A percentile compares a stretch with the other conserved stretches of the same genome.
Conservation (phyloP, 352 stramenopile genomes). For the Globisporangium camurandrum region DNA sequence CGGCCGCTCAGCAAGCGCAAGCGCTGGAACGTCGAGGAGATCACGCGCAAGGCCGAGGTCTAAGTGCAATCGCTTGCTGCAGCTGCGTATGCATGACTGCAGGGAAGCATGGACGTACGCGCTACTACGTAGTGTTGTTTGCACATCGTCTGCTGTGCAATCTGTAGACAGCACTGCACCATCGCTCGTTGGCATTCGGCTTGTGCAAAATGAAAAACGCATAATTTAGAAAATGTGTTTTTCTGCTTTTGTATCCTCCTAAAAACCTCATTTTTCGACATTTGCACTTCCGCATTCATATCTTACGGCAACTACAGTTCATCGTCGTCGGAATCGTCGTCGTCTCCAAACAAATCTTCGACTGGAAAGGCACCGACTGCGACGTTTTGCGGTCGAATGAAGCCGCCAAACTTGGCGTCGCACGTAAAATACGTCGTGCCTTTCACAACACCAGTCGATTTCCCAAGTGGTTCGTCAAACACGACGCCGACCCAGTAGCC, state of each 20-base stretch:
- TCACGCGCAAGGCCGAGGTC: constrained; percentile 81
- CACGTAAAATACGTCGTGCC: constrained; percentile 92
- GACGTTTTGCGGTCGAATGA: constrained; percentile 94
- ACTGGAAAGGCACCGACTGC: constrained; percentile 89
- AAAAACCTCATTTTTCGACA: no score
- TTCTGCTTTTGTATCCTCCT: no score
- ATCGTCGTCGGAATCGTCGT: constrained; percentile 59
- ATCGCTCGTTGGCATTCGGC: no score
- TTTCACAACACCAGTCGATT: constrained; percentile 90
- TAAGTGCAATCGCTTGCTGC: constrained; percentile 20
- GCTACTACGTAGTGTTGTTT: not conserved
- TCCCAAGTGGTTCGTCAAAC: constrained; percentile 96
- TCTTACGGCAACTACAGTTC: no score
- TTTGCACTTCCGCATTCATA: no score
- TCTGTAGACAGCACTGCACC: no score
- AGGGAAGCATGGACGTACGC: not conserved
- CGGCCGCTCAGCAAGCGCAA: constrained; percentile 84
- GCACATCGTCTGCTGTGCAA: not conserved
- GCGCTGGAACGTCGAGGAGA: constrained; percentile 86
- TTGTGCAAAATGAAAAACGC: no score
- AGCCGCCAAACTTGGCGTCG: constrained; percentile 87
- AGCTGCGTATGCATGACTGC: not conserved
- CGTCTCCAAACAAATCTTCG: constrained; percentile 71
- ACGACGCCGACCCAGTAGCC: constrained; percentile 94
- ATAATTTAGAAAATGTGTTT: no score